Evolutionary conservation across 2,329 filamentous ascomycete species (phyloP), one percentile per base, ranked within the genome.

Genomic region (Elsinoe batatas): DNA sequence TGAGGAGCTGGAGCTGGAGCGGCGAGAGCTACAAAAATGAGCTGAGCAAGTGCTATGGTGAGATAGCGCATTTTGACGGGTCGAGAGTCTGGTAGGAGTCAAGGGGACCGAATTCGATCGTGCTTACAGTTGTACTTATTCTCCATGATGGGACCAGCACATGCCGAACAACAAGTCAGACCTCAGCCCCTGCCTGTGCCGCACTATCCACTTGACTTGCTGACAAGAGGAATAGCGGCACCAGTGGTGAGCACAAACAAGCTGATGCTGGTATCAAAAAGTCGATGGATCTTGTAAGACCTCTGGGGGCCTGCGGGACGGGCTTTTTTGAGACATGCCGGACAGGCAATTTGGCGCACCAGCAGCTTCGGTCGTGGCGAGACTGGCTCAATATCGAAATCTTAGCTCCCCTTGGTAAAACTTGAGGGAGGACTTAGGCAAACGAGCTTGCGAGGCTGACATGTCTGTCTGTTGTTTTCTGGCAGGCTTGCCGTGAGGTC

Each of bases 21-120:
- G 12, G 53, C 46, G 6, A n/a, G 15, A 13, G 32, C 46, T 32
- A 37, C 3, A 7, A 32, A 15, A 7, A 18, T 32, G 10, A 50
- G 46, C 15, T 3, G 8, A 37, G 40, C n/a, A 3, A 42, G 37
- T 13, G 40, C 26, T 20, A 50, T 38, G 32, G 30, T 15, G 3
- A 13, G 35, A 33, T 37, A 54, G 54, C 30, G 56, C 56, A 57
- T 57, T 4, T 13, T 57, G 50, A 54, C n/a, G 26, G 4, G 7
- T 5, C 8, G 26, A 30, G 8, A 7, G 26, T 7, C 26, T 5
- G 5, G 26, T 30, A 30, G 4, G 26, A 30, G 7, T 30, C n/a
- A 13, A 33, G 8, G 26, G 5, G 6, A 7, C 3, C 6, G 7
- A 11, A 8, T 11, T 2, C 11, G 8, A 8, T 3, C 15, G 26